Evolutionary conservation across 805 yeast genomes (phyloP).

Genomic region (Lachancea meyersii): DNA sequence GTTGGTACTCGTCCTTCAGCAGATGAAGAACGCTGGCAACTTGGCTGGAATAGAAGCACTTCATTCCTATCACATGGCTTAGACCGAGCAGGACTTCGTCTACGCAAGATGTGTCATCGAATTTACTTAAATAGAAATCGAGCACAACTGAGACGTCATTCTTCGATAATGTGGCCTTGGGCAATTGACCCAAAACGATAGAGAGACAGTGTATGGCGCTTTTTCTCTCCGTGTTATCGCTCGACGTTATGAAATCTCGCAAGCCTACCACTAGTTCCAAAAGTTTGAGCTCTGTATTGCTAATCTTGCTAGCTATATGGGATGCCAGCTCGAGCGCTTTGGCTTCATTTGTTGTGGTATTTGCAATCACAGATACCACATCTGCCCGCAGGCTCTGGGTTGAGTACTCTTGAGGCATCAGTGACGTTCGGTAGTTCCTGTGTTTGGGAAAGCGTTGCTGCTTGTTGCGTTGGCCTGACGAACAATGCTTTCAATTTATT

Average conservation of each 20-base stretch:
- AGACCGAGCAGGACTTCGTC: conserved; percentile 51
- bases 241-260: conserved; percentile 59
- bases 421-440: not conserved
- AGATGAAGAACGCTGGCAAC: conserved; percentile 35
- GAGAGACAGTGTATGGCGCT: conserved; percentile 44
- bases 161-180: conserved; percentile 28
- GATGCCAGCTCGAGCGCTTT: conserved; percentile 28
- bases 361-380: conserved; percentile 35
- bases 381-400: conserved; percentile 6
- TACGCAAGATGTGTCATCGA: conserved; percentile 56
- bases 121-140: conserved; percentile 55
- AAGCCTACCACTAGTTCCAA: conserved; percentile 50
- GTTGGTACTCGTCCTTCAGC: conserved; percentile 41
- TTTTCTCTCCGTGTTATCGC: conserved; percentile 45
- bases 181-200: conserved; percentile 31
- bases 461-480: not conserved
- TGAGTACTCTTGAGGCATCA: conserved; percentile 7
- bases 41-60: conserved; percentile 38
- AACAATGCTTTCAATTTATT: no score
- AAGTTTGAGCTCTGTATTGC: conserved; percentile 30
- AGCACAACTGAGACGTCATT: conserved; percentile 37
- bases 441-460: not conserved
- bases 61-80: conserved; percentile 44
- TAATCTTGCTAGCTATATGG: conserved; percentile 27
- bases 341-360: conserved; percentile 33